Base-by-base conservation (phyloP, 73 alveolate genomes). In the Effrenium voratum region DNA sequence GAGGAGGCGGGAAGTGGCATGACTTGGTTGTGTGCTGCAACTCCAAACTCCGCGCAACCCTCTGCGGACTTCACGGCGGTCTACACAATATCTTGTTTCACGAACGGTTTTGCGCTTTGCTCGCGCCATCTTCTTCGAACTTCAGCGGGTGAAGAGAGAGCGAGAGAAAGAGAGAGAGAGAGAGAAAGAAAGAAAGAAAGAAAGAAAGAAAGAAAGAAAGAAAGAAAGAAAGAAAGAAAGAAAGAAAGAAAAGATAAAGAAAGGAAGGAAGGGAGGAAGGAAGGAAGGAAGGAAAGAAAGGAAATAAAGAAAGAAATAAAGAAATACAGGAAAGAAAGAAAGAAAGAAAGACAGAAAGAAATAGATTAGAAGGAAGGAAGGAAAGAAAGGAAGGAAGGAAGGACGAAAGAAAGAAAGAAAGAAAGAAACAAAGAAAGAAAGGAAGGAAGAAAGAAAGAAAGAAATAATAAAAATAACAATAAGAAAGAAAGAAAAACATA, bases 1-100 rank as follows among this genome's bases (percentile, higher is more conserved):
- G 97, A 90, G 87, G 97, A 90, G 97, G 97, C 97, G 6, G 57
- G 47, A 57, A 32, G 41, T 70, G 43, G 93, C 30, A 13, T 49
- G 24, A 5, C n/a, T 12, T 19, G 87, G 28, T 76, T 41, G 1
- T 16, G 16, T 10, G 38, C 38, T 47, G 49, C 30, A 38, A 81
- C 36, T 49, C 47, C 5, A 40, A 73, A 28, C 36, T n/a, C 32
- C 38, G 12, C 5, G 73, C 57, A 3, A 19, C 41, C 24, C 59
- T 3, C 43, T 1, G 1, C n/a, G 15, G 16, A 15, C 13, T 38
- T 40, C 2, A 12, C 13, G 3, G 15, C 60, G 32, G 57, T 77
- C 34, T 15, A 46, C 41, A 8, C 34, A 0, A 13, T 12, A 41
- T 63, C 88, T 10, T 0, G 41, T 34, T 2, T 28, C 13, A 15